Conservation (phyloP, 805 yeast species). For the Maudiozyma turicensis region DNA sequence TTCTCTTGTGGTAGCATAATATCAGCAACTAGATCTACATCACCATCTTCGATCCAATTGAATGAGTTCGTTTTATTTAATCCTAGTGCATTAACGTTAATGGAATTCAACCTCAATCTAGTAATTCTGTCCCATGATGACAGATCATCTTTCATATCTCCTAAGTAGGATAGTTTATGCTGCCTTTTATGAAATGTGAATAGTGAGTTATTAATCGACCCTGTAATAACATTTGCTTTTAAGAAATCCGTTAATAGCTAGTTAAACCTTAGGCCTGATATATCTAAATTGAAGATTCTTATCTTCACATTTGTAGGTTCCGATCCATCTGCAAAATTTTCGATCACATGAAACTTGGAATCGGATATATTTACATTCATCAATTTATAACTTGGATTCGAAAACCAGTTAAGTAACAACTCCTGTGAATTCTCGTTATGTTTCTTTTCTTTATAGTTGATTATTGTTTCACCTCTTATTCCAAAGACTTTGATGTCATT, state of each 20-base stretch:
- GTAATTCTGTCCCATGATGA: slow-evolving; percentile 42
- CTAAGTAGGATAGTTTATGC: slow-evolving; percentile 40
- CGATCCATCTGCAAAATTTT: slow-evolving; percentile 10
- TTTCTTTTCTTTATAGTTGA: slow-evolving; percentile 40
- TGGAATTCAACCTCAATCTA: slow-evolving; percentile 35
- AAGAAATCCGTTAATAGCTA: slow-evolving; percentile 57
- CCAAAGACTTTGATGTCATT: slow-evolving; percentile 74
- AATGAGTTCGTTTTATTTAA: slow-evolving; percentile 35
- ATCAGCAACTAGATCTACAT: slow-evolving; percentile 61
- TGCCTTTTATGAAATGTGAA: slow-evolving; percentile 73
- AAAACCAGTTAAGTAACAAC: slow-evolving; percentile 22
- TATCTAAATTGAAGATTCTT: slow-evolving; percentile 54
- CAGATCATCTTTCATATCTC: slow-evolving; percentile 29
- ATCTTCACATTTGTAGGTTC: slow-evolving; percentile 26
- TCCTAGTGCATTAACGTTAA: slow-evolving; percentile 31
- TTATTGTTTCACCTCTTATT: slow-evolving; percentile 59
- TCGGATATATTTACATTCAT: slow-evolving; percentile 34
- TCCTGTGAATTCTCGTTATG: slow-evolving; percentile 9
- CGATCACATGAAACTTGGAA: slow-evolving; percentile 21
- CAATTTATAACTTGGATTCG: slow-evolving; percentile 32
- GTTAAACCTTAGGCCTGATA: slow-evolving; percentile 49
- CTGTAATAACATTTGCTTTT: slow-evolving; percentile 61
- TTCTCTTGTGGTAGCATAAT: slow-evolving; percentile 53
- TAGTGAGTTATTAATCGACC: slow-evolving; percentile 64
- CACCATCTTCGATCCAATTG: slow-evolving; percentile 66